Evolutionary conservation across 2,329 filamentous ascomycete genomes (phyloP).

Genomic region (Byssoonygena ceratinophila): DNA sequence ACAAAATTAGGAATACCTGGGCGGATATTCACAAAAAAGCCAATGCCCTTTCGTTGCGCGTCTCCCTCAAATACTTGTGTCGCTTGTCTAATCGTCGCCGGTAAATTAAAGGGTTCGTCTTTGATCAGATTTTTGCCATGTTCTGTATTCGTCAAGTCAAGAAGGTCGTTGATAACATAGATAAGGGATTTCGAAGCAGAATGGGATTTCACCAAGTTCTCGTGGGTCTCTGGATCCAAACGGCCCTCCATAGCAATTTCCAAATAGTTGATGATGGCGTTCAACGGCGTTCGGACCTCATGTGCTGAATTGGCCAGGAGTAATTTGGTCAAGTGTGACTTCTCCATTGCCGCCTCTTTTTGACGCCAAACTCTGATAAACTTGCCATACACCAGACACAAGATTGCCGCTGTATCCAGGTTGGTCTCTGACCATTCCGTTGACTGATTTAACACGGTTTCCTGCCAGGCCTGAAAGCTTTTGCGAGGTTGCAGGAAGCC

Average conservation of each 20-base stretch:
- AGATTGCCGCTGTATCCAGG: not conserved
- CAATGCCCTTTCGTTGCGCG: slow-evolving; percentile 3
- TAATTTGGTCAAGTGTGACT: slow-evolving; percentile 5
- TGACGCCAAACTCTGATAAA: slow-evolving; percentile 8
- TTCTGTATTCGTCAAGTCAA: slow-evolving; percentile 5
- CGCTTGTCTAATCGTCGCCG: not conserved
- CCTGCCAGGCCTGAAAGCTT: slow-evolving; percentile 7
- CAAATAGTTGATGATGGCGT: slow-evolving; percentile 8
- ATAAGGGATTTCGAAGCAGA: slow-evolving; percentile 9
- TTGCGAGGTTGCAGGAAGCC: slow-evolving; percentile 1
- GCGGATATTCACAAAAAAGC: not conserved
- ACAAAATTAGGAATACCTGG: not conserved
- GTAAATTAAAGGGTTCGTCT: slow-evolving; percentile 6
- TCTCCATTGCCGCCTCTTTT: slow-evolving; percentile 5
- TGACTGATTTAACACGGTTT: slow-evolving; percentile 2
- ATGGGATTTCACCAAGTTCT: slow-evolving; percentile 3
- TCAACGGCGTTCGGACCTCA: slow-evolving; percentile 7
- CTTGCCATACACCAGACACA: slow-evolving; percentile 7
- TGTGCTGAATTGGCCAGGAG: slow-evolving; percentile 7
- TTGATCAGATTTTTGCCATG: not conserved
- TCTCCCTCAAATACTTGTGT: slow-evolving; percentile 3
- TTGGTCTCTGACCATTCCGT: slow-evolving; percentile 1
- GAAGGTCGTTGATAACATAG: slow-evolving; percentile 9
- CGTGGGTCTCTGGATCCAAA: slow-evolving; percentile 2
- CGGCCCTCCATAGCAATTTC: slow-evolving; percentile 5